Conservation (phyloP, 148 eudicot species). For the Selenicereus undatus region DNA sequence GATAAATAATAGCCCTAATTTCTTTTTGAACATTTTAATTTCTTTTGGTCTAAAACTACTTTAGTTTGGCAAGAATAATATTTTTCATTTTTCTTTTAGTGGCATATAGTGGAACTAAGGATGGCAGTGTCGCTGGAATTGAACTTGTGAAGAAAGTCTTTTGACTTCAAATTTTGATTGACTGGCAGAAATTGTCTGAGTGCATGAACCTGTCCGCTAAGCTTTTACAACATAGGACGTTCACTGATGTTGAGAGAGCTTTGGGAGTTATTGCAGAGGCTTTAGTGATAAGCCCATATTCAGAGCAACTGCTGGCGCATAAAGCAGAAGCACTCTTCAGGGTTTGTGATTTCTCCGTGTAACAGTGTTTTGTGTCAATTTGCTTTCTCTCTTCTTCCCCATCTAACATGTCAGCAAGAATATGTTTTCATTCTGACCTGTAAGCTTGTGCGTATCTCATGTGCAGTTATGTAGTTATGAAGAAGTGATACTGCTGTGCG, state of each 20-base stretch:
- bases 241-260: slow-evolving; percentile 48
- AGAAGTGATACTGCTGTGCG: slow-evolving; percentile 73
- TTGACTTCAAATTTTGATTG: slow-evolving; percentile 4
- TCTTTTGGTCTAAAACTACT: too few relatives aligned
- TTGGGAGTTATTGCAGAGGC: slow-evolving; percentile 63
- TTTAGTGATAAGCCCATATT: slow-evolving; percentile 59
- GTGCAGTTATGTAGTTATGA: slow-evolving; percentile 74
- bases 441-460: slow-evolving; percentile 4
- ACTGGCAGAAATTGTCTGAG: slow-evolving; percentile 66
- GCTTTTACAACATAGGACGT: slow-evolving; percentile 45
- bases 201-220: slow-evolving; percentile 61
- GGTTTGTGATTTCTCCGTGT: slow-evolving; percentile 42
- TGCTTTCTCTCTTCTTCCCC: not conserved
- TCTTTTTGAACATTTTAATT: too few relatives aligned
- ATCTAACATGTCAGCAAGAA: not conserved
- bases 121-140: not conserved
- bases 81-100: too few relatives aligned
- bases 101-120: too few relatives aligned
- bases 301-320: slow-evolving; percentile 68
- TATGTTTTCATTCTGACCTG: slow-evolving; percentile 5
- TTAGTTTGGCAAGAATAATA: too few relatives aligned
- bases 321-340: slow-evolving; percentile 86
- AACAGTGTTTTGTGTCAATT: not conserved
- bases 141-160: not conserved
- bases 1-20: too few relatives aligned